phyloP scores from a whole-genome alignment of 371 early-diverging fungal species.

The Syncephalastrum racemosum region DNA sequence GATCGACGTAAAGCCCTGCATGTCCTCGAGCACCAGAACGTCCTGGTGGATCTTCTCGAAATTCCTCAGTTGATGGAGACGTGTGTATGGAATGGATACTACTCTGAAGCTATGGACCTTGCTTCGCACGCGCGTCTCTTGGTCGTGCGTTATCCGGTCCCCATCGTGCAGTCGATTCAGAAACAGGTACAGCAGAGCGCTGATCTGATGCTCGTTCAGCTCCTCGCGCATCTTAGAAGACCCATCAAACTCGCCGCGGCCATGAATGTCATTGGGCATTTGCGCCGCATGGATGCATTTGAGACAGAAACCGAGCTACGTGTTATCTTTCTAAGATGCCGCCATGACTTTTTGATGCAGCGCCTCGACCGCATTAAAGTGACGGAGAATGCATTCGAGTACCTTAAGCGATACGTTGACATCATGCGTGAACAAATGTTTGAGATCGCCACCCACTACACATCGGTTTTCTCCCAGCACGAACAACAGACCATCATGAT shows the following conservation, averaged over 20 bases:
- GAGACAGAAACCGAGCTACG: slow-evolving; percentile 69
- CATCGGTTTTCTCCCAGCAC: slow-evolving; percentile 73
- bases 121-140: slow-evolving; percentile 73
- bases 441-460: slow-evolving; percentile 82
- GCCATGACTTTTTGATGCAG: slow-evolving; percentile 61
- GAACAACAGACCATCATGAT: slow-evolving; percentile 31
- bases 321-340: slow-evolving; percentile 73
- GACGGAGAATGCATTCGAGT: slow-evolving; percentile 58
- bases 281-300: slow-evolving; percentile 75
- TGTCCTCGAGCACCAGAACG: slow-evolving; percentile 62
- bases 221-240: slow-evolving; percentile 65
- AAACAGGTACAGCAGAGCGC: slow-evolving; percentile 64
- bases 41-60: slow-evolving; percentile 66
- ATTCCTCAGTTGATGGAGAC: slow-evolving; percentile 84
- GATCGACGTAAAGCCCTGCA: slow-evolving; percentile 52
- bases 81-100: slow-evolving; percentile 79
- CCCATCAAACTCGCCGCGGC: slow-evolving; percentile 81
- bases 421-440: slow-evolving; percentile 77
- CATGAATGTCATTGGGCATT: slow-evolving; percentile 76
- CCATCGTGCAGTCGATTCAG: slow-evolving; percentile 58
- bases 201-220: slow-evolving; percentile 70
- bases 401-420: slow-evolving; percentile 73
- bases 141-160: slow-evolving; percentile 55
- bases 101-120: slow-evolving; percentile 84
- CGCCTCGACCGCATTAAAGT: slow-evolving; percentile 46